These are phyloP conservation scores for Bruguiera sexangula DNA, from an alignment of 345 rosid species.

Conservation along the genomic window DNA sequence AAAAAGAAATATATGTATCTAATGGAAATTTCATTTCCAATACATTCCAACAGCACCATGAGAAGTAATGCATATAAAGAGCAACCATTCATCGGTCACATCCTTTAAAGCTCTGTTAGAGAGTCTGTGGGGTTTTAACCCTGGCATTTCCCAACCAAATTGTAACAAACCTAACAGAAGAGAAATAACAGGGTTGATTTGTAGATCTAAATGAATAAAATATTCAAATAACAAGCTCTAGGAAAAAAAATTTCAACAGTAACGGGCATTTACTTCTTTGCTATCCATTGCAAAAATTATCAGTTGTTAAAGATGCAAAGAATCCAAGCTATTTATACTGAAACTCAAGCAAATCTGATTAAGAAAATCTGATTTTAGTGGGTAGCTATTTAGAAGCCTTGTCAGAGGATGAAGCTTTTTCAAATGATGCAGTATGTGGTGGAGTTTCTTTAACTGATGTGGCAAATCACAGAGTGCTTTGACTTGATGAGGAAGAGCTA, in stretches of 20 bases:
- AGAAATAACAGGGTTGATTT: too few relatives aligned
- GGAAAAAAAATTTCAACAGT: background rate
- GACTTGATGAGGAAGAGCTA: background rate
- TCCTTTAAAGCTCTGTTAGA: too few relatives aligned
- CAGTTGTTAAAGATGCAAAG: background rate
- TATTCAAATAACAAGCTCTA: background rate
- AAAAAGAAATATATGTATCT: too few relatives aligned
- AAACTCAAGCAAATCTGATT: background rate
- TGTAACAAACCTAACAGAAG: too few relatives aligned
- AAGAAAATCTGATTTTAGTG: background rate
- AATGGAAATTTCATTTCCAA: too few relatives aligned
- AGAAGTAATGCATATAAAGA: too few relatives aligned
- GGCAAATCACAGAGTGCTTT: slow-evolving; percentile 5
- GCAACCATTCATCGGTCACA: too few relatives aligned
- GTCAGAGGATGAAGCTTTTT: slow-evolving; percentile 14
- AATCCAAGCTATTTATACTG: background rate
- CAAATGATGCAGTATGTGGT: background rate
- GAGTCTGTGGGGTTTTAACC: too few relatives aligned
- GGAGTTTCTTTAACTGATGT: background rate
- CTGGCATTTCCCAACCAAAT: too few relatives aligned
- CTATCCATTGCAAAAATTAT: background rate
- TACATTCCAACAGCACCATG: too few relatives aligned
- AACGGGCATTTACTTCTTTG: background rate
- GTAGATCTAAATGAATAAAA: too few relatives aligned
- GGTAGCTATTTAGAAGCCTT: slow-evolving; percentile 2